Conservation (phyloP, 305 asterid genomes). For the Fraxinus ornus region DNA sequence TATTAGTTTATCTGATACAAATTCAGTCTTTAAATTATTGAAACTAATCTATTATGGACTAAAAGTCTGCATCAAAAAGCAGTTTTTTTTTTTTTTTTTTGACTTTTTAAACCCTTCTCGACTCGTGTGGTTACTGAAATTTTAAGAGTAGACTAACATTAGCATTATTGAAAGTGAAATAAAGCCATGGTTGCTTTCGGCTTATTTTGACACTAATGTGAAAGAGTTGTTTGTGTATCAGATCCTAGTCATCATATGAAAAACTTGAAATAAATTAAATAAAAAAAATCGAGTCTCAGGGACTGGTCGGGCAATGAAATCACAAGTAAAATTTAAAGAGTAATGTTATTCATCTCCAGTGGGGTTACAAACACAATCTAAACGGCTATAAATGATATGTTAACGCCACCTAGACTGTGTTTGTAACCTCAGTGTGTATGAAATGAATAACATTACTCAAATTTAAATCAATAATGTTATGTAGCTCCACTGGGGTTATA, state of each 20-base stretch:
- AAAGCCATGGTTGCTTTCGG: neutral
- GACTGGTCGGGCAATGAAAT: conserved; percentile 27
- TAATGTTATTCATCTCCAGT: too few species aligned
- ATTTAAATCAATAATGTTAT: too few species aligned
- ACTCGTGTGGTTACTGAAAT: neutral
- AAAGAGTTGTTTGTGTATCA: neutral
- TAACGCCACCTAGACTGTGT: too few species aligned
- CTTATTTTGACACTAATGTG: neutral
- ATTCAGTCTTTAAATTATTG: neutral
- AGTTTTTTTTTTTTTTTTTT: neutral
- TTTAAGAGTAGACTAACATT: neutral
- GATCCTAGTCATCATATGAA: conserved; percentile 13
- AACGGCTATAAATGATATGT: too few species aligned
- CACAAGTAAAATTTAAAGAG: conserved; percentile 23
- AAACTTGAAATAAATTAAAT: neutral
- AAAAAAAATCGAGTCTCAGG: conserved; percentile 9
- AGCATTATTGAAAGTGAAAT: neutral
- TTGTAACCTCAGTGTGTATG: too few species aligned
- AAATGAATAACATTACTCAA: too few species aligned
- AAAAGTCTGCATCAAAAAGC: neutral
- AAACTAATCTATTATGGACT: neutral
- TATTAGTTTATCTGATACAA: neutral
- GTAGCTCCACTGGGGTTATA: too few species aligned
- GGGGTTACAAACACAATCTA: too few species aligned
- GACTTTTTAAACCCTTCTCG: conserved; percentile 1